These are phyloP conservation scores for Mucor sp. DNA, from an alignment of 371 early-diverging fungal genomes.

Conservation along the genomic window DNA sequence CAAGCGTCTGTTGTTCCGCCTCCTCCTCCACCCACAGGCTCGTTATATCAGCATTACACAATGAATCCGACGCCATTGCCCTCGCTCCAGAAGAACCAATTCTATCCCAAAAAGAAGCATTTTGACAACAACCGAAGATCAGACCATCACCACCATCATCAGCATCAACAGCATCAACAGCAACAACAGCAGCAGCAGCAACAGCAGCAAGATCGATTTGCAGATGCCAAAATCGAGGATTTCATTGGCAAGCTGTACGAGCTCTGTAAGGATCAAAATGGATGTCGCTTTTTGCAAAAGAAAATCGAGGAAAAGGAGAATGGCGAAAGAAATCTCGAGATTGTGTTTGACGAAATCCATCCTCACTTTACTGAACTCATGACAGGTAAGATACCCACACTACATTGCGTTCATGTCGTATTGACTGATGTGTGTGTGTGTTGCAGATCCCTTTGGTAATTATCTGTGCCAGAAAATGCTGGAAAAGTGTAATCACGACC, in stretches of 20 bases:
- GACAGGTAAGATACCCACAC: conserved; percentile 62
- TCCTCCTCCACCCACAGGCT: neutral
- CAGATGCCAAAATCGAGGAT: conserved; percentile 67
- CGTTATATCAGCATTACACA: conserved; percentile 2
- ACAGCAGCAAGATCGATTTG: conserved; percentile 36
- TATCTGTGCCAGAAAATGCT: conserved; percentile 90
- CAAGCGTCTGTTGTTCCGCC: neutral
- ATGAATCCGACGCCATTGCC: conserved; percentile 11
- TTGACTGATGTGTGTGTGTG: neutral
- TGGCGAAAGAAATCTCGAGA: neutral
- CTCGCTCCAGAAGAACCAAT: neutral
- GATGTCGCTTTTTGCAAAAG: conserved; percentile 87
- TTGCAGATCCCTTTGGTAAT: conserved; percentile 86
- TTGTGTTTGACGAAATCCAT: conserved; percentile 70
- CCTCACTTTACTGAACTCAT: conserved; percentile 78
- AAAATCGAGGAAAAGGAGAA: conserved; percentile 63
- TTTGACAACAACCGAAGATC: neutral
- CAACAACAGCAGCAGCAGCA: conserved; percentile 20
- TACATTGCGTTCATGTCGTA: neutral
- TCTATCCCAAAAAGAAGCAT: neutral
- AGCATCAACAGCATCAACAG: conserved; percentile 7
- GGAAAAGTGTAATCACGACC: conserved; percentile 76
- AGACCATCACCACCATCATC: conserved; percentile 8
- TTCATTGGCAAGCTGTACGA: conserved; percentile 73
- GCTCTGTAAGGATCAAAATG: conserved; percentile 89